Conservation (phyloP, 2,329 filamentous ascomycete genomes). For the Aureobasidium sp. region DNA sequence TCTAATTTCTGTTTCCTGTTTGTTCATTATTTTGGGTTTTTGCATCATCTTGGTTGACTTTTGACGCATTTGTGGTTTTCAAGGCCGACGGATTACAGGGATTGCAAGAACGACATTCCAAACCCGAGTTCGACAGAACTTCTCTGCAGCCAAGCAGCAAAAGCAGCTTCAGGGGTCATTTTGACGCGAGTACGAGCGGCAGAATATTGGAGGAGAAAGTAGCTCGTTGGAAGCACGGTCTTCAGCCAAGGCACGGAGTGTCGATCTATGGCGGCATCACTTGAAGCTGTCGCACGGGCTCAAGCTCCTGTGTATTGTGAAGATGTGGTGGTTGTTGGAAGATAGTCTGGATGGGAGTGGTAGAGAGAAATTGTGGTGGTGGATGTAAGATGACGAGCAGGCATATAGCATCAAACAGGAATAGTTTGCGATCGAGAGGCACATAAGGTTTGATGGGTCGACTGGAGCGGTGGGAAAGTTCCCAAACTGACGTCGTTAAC, state of each 20-base stretch:
- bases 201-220: not conserved
- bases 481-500: not conserved
- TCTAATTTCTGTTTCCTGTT: not conserved
- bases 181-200: not conserved
- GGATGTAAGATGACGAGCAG: not conserved
- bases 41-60: not conserved
- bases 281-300: not conserved
- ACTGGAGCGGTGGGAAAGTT: not conserved
- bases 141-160: not conserved
- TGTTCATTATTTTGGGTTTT: not conserved
- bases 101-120: not conserved
- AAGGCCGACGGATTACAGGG: not conserved
- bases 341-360: not conserved
- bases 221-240: not conserved
- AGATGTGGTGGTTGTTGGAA: not conserved
- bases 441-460: not conserved
- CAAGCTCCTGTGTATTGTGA: not conserved
- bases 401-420: not conserved
- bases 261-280: not conserved
- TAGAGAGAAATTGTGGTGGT: not conserved
- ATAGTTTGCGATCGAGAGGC: not conserved
- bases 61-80: not conserved
- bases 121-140: not conserved
- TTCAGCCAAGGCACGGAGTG: not conserved
- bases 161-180: not conserved